phyloP scores from a whole-genome alignment of 257 asterid species.

The Fraxinus cuspidata region DNA sequence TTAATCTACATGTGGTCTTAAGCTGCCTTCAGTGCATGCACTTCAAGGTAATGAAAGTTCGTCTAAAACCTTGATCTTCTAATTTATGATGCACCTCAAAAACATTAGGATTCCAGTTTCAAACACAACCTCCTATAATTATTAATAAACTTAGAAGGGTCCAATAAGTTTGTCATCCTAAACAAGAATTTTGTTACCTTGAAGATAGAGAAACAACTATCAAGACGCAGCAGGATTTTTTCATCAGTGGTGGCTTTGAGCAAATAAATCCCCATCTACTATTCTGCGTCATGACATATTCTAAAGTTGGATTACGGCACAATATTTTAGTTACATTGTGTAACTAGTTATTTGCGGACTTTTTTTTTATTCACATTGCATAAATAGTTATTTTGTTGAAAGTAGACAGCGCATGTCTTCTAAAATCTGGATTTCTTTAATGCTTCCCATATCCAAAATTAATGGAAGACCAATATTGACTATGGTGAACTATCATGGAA shows the following conservation, averaged over 20 bases:
- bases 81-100: background rate
- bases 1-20: background rate
- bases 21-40: background rate
- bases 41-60: background rate
- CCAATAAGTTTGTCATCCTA: background rate
- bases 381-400: background rate
- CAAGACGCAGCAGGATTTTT: background rate
- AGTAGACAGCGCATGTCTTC: background rate
- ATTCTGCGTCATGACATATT: background rate
- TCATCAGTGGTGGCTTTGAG: background rate
- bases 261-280: background rate
- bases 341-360: background rate
- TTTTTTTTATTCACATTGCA: background rate
- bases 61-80: background rate
- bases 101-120: background rate
- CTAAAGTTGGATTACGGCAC: background rate
- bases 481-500: background rate
- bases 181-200: background rate
- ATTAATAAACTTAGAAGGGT: background rate
- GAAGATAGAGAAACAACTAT: background rate
- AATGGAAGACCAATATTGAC: background rate
- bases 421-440: background rate
- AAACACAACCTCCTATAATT: background rate
- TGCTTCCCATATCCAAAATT: background rate
- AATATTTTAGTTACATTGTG: background rate